A percentile compares a stretch with the other conserved stretches of the same genome.
phyloP scores from a whole-genome alignment of 2,329 filamentous ascomycete genomes.

The Trichoderma sp. region DNA sequence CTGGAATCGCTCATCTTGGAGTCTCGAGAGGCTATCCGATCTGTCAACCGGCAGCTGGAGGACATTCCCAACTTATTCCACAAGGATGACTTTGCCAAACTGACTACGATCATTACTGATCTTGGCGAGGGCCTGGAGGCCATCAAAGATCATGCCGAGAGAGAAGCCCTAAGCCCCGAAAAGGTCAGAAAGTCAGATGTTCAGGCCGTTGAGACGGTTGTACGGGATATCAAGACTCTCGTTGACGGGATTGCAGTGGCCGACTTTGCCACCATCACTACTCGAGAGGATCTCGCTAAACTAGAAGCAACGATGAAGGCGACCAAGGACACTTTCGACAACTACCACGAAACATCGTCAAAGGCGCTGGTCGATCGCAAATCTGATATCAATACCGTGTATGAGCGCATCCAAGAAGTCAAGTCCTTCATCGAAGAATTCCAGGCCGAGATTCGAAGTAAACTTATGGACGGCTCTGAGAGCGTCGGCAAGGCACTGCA shows the following conservation, averaged over 20 bases:
- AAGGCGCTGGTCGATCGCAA: conserved; percentile 84
- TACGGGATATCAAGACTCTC: conserved; percentile 80
- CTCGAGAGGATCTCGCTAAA: conserved; percentile 69
- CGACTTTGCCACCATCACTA: conserved; percentile 69
- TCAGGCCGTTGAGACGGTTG: conserved; percentile 76
- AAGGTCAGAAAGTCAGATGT: conserved; percentile 79
- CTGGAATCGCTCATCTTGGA: conserved; percentile 70
- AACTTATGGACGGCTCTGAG: conserved; percentile 75
- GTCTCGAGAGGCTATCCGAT: conserved; percentile 70
- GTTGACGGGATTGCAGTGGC: conserved; percentile 73
- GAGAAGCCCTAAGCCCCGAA: conserved; percentile 58
- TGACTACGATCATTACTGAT: conserved; percentile 79
- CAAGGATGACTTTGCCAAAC: conserved; percentile 74
- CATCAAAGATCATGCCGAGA: conserved; percentile 59
- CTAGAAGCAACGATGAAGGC: conserved; percentile 71
- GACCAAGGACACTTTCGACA: conserved; percentile 67
- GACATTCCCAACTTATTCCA: conserved; percentile 54
- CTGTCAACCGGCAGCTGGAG: conserved; percentile 58
- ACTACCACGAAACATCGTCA: conserved; percentile 70
- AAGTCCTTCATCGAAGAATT: conserved; percentile 77
- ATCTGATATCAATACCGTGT: conserved; percentile 75
- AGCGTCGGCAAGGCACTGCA: conserved; percentile 71
- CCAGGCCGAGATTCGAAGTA: conserved; percentile 72
- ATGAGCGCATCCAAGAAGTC: conserved; percentile 77
- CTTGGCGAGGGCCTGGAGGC: conserved; percentile 77